These are phyloP conservation scores for Prunus kanzakura DNA, from an alignment of 306 rosid genomes.

Conservation along the genomic window DNA sequence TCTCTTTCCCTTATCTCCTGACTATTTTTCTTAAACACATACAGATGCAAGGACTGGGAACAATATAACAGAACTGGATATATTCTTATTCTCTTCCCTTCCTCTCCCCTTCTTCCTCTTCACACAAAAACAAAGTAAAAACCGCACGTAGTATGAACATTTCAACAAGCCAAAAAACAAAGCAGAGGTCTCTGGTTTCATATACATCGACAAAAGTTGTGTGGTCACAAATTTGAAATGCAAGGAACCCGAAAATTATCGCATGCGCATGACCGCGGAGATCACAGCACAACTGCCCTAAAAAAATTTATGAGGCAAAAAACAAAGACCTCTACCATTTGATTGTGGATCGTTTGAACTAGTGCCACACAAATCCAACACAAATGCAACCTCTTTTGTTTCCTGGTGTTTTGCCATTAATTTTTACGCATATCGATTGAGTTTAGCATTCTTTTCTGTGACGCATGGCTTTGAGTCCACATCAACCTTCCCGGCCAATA, in stretches of 20 bases:
- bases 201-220: background rate
- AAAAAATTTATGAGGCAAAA: background rate
- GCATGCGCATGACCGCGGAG: background rate
- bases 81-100: background rate
- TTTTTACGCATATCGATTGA: background rate
- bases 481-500: constrained; percentile 15
- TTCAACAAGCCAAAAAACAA: background rate
- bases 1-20: background rate
- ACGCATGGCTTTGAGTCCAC: constrained; percentile 11
- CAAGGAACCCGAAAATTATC: background rate
- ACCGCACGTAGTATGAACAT: background rate
- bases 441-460: background rate
- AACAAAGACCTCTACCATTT: background rate
- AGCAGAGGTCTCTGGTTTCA: background rate
- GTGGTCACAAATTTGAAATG: background rate
- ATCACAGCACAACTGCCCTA: background rate
- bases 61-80: background rate
- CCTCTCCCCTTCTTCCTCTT: background rate
- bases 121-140: background rate
- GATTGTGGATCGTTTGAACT: background rate
- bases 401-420: background rate
- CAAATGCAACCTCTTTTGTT: background rate
- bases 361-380: background rate
- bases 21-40: too few species aligned
- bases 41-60: background rate